Percentiles rank a stretch among this genome's conserved stretches.
These are phyloP conservation scores for Psidium friedrichsthalianum DNA, from an alignment of 345 rosid genomes.

Conservation along the genomic window DNA sequence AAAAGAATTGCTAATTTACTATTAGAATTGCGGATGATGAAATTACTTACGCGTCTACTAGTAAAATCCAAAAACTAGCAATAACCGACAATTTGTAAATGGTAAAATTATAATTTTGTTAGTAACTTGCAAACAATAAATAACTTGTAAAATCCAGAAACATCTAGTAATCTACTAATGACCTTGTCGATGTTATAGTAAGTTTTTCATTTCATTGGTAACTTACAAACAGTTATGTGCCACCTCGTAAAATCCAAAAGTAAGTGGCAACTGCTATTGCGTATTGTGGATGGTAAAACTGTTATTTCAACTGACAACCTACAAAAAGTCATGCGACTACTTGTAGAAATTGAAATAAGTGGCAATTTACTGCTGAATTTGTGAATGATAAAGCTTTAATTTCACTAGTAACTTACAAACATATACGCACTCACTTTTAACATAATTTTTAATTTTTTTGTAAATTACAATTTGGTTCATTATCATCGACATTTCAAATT, in stretches of 20 bases:
- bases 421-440: background rate
- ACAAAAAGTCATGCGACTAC: background rate
- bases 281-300: background rate
- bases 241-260: background rate
- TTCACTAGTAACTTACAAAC: background rate
- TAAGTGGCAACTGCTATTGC: background rate
- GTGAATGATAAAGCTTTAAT: background rate
- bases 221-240: background rate
- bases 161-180: background rate
- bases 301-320: background rate
- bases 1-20: background rate
- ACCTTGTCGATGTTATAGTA: background rate
- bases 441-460: too few relatives aligned
- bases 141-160: background rate
- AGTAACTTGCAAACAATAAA: accelerated
- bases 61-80: background rate
- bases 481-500: too few relatives aligned
- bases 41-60: background rate
- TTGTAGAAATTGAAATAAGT: background rate
- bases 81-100: background rate
- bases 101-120: background rate
- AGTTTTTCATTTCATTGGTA: background rate
- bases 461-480: too few relatives aligned
- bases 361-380: background rate
- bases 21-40: accelerated